Evolutionary conservation across 1,284 basidiomycete genomes (phyloP).

Genomic region (Rhodotorula sp.): DNA sequence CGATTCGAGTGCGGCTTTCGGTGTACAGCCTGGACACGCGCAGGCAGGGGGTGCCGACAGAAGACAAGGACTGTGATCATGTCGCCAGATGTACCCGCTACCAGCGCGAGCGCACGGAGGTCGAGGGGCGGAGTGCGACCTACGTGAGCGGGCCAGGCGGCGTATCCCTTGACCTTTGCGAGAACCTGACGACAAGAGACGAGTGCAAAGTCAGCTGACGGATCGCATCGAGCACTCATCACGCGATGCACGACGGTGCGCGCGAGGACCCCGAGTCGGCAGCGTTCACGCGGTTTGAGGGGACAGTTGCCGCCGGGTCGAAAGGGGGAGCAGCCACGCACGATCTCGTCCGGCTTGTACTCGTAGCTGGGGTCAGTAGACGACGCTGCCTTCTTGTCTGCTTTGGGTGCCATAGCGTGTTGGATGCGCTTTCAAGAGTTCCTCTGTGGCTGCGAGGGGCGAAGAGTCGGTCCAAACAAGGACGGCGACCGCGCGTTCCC

Average conservation of each 20-base stretch:
- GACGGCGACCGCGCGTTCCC: not conserved
- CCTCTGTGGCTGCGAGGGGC: not conserved
- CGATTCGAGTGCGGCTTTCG: not conserved
- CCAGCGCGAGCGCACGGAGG: not conserved
- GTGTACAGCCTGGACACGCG: not conserved
- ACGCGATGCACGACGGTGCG: not conserved
- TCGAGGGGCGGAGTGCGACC: constrained; percentile 45
- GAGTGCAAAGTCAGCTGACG: not conserved
- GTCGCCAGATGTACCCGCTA: not conserved
- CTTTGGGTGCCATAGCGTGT: constrained; percentile 25
- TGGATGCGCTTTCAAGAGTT: no score
- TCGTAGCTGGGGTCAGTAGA: constrained; percentile 10
- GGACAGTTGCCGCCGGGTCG: not conserved
- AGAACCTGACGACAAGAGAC: constrained; percentile 57
- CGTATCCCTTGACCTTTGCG: constrained; percentile 88
- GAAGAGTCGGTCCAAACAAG: not conserved
- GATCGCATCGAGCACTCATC: no score
- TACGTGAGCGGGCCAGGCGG: constrained; percentile 87
- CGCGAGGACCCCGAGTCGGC: not conserved
- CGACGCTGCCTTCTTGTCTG: constrained; percentile 24
- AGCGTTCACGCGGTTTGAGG: not conserved
- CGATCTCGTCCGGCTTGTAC: constrained; percentile 21
- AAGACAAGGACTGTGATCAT: no score
- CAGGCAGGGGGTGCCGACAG: no score
- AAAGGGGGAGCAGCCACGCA: constrained; percentile 2